Conservation (phyloP, 2,329 filamentous ascomycete genomes). For the Fusarium musae region DNA sequence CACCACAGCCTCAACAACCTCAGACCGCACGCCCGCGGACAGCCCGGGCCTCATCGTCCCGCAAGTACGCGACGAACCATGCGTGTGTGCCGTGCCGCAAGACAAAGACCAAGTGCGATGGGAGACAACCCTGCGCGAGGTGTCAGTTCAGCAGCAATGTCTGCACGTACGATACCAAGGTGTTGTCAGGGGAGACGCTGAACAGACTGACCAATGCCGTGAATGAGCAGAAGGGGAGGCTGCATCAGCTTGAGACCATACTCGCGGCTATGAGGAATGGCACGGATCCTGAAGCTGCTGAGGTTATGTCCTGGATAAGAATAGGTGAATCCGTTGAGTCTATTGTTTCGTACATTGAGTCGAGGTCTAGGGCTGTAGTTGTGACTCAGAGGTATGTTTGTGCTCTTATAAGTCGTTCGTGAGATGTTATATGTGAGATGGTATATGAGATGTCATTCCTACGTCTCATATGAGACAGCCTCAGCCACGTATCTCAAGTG, state of each 20-base stretch:
- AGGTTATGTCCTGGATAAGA: conserved; percentile 22
- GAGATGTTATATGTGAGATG: neutral
- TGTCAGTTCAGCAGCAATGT: conserved; percentile 2
- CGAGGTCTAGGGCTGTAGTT: neutral
- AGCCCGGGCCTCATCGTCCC: neutral
- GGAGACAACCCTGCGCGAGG: conserved; percentile 2
- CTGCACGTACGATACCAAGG: conserved; percentile 17
- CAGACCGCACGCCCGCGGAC: neutral
- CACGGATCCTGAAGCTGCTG: conserved; percentile 13
- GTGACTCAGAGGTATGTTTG: conserved; percentile 4
- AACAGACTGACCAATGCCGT: conserved; percentile 9
- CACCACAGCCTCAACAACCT: neutral
- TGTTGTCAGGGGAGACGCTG: conserved; percentile 16
- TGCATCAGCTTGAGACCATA: conserved; percentile 21
- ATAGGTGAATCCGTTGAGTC: conserved; percentile 17
- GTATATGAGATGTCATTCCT: neutral
- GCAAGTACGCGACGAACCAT: conserved; percentile 11
- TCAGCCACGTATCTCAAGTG: neutral
- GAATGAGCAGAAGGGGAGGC: conserved; percentile 20
- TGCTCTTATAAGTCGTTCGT: neutral
- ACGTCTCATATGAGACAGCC: neutral
- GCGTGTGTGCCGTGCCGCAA: conserved; percentile 20
- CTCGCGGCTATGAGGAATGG: conserved; percentile 13
- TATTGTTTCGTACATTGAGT: conserved; percentile 21
- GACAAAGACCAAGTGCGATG: conserved; percentile 25